Evolutionary conservation across 768 basidiomycete genomes (phyloP).

Genomic region (Pholiota conissans): DNA sequence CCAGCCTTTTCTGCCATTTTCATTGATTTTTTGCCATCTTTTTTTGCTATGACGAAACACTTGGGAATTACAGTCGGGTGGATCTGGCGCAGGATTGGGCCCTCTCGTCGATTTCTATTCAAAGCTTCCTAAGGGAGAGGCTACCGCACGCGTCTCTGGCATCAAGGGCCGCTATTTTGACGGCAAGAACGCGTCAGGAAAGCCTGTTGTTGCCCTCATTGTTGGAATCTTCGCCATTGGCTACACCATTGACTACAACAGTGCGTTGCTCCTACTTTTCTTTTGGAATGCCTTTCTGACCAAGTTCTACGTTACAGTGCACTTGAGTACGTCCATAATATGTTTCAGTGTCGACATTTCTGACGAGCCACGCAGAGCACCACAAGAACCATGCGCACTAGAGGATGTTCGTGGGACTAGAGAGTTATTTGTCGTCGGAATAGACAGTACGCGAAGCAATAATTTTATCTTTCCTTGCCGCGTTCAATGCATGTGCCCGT

Average conservation of each 20-base stretch:
- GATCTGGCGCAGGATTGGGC: constrained; percentile 76
- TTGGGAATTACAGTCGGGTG: constrained; percentile 58
- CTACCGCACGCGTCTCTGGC: constrained; percentile 59
- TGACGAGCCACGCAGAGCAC: constrained; percentile 56
- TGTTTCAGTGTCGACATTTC: constrained; percentile 9
- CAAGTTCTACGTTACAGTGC: constrained; percentile 52
- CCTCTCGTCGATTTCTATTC: constrained; percentile 95
- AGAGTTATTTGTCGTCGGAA: constrained; percentile 6
- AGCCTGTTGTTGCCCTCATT: constrained; percentile 64
- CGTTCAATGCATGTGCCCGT: not conserved
- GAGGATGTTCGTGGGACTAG: constrained; percentile 8
- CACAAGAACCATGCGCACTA: constrained; percentile 92
- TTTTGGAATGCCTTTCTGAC: not conserved
- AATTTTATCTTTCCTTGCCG: constrained; percentile 7
- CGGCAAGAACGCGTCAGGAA: constrained; percentile 82
- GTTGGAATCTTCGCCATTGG: constrained; percentile 71
- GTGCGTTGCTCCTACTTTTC: constrained; percentile 49
- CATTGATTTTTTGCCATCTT: constrained; percentile 2
- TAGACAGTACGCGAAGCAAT: constrained; percentile 21
- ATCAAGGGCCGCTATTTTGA: constrained; percentile 82
- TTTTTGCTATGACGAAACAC: constrained; percentile 10
- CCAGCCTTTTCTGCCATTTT: not conserved
- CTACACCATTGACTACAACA: constrained; percentile 89
- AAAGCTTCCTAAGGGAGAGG: constrained; percentile 89
- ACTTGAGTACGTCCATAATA: constrained; percentile 63